phyloP scores from a whole-genome alignment of 129 eudicot species.

The Daucus carota region DH1_v3.0 NC_030384.2:21621501-21622000 shows the following conservation, averaged over 20 bases:
- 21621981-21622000: too few relatives aligned
- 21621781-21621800: not conserved
- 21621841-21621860: too few relatives aligned
- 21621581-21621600: slow-evolving; percentile 1
- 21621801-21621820: too few relatives aligned
- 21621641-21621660: not conserved
- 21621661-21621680: not conserved
- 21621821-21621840: too few relatives aligned
- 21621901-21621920: too few relatives aligned
- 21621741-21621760: not conserved
- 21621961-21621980: too few relatives aligned
- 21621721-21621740: not conserved
- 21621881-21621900: too few relatives aligned
- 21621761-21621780: not conserved
- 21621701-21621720: not conserved
- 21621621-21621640: not conserved
- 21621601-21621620: not conserved
- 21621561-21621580: not conserved
- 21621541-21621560: not conserved
- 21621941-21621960: too few relatives aligned
- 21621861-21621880: too few relatives aligned
- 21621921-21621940: too few relatives aligned
- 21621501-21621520: slow-evolving; percentile 32
- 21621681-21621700: not conserved
- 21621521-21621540: slow-evolving; percentile 1